Percentiles rank a stretch among this genome's conserved stretches.
phyloP scores from a whole-genome alignment of 2,329 filamentous ascomycete species.

The Aspergillus pseudoglaucus region DNA sequence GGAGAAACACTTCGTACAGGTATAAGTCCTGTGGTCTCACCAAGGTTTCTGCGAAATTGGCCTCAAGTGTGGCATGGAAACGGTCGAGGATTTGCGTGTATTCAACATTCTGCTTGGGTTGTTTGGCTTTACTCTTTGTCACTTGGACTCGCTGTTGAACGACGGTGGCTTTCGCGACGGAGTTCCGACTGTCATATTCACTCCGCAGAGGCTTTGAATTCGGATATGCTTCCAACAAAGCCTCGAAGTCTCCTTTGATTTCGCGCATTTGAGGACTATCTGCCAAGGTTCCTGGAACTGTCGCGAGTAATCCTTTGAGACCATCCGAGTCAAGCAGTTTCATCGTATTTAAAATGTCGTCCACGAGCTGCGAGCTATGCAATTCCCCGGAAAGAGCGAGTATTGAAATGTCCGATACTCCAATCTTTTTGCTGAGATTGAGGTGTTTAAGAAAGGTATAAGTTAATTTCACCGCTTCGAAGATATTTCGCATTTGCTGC shows the following conservation, averaged over 20 bases:
- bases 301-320: slow-evolving; percentile 36
- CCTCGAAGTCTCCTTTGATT: slow-evolving; percentile 43
- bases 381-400: slow-evolving; percentile 48
- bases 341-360: slow-evolving; percentile 47
- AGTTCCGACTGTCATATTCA: slow-evolving; percentile 63
- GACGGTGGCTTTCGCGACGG: slow-evolving; percentile 51
- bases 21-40: slow-evolving; percentile 46
- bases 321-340: slow-evolving; percentile 49
- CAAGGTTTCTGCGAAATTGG: slow-evolving; percentile 42
- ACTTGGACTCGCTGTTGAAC: slow-evolving; percentile 54
- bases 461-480: slow-evolving; percentile 25
- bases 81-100: slow-evolving; percentile 50
- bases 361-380: slow-evolving; percentile 43
- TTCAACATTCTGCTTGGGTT: slow-evolving; percentile 48
- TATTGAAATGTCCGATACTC: slow-evolving; percentile 31
- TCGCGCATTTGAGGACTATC: slow-evolving; percentile 32
- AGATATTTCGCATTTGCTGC: slow-evolving; percentile 32
- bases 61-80: slow-evolving; percentile 40
- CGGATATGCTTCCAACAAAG: slow-evolving; percentile 42
- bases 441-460: slow-evolving; percentile 22
- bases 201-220: slow-evolving; percentile 56
- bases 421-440: slow-evolving; percentile 23
- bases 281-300: slow-evolving; percentile 28
- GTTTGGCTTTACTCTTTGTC: slow-evolving; percentile 49
- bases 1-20: slow-evolving; percentile 52